A percentile compares a stretch with the other conserved stretches of the same genome.
These are phyloP conservation scores for Microsporum ferrugineum DNA, from an alignment of 2,329 filamentous ascomycete genomes.

Conservation along the genomic window DNA sequence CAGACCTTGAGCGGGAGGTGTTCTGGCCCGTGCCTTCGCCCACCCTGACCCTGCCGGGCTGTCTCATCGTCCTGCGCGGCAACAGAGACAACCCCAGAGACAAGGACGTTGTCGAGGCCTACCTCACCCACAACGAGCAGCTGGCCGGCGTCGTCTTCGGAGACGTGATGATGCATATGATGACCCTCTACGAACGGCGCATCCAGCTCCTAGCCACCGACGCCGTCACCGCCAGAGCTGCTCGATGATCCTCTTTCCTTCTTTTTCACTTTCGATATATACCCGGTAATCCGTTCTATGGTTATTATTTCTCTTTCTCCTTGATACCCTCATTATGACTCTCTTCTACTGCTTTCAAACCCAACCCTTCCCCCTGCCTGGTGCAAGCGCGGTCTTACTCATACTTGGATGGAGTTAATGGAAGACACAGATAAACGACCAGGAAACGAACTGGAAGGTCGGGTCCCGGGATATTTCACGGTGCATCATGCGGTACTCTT, in stretches of 20 bases:
- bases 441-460: neutral
- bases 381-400: neutral
- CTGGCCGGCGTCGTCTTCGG: constrained; percentile 65
- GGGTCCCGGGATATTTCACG: neutral
- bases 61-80: constrained; percentile 53
- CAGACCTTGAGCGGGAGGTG: neutral
- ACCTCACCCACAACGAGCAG: constrained; percentile 55
- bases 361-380: neutral
- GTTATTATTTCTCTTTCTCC: too few relatives aligned
- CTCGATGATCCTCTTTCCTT: neutral
- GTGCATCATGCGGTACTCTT: neutral
- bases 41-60: constrained; percentile 58
- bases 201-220: constrained; percentile 60
- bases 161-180: constrained; percentile 67
- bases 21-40: constrained; percentile 56
- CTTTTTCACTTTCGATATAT: neutral
- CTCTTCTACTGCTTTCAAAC: neutral
- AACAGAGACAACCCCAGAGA: constrained; percentile 36
- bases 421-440: neutral
- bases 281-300: neutral
- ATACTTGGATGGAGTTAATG: neutral
- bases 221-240: constrained; percentile 45
- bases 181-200: constrained; percentile 63
- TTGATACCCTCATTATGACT: neutral
- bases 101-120: constrained; percentile 51